phyloP scores from a whole-genome alignment of 2,329 filamentous ascomycete genomes.

The Dothideomycetes sp. region DNA sequence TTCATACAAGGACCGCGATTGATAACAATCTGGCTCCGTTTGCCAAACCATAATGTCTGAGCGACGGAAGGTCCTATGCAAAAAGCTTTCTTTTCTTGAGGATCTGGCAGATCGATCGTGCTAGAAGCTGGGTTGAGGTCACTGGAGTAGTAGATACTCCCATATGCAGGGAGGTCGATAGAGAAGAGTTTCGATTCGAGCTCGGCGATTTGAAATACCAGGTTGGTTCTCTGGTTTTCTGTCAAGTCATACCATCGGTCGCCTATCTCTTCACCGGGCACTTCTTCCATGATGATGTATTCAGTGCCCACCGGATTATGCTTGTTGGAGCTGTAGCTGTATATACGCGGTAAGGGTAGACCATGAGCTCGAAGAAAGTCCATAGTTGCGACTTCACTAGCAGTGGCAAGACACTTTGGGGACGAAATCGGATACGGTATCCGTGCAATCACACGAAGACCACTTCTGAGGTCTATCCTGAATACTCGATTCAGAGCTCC shows the following conservation, averaged over 20 bases:
- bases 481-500: slow-evolving; percentile 3
- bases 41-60: slow-evolving; percentile 21
- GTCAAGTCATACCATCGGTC: slow-evolving; percentile 12
- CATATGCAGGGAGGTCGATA: slow-evolving; percentile 20
- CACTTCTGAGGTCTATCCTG: not conserved
- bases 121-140: slow-evolving; percentile 15
- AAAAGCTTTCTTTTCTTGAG: slow-evolving; percentile 11
- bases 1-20: slow-evolving; percentile 23
- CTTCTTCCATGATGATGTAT: slow-evolving; percentile 17
- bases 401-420: slow-evolving; percentile 11
- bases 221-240: slow-evolving; percentile 13
- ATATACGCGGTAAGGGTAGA: slow-evolving; percentile 15
- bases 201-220: slow-evolving; percentile 19
- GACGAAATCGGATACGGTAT: slow-evolving; percentile 12
- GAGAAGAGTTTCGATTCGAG: slow-evolving; percentile 18
- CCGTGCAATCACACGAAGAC: slow-evolving; percentile 16
- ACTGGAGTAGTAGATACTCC: slow-evolving; percentile 25
- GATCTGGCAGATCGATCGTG: slow-evolving; percentile 11
- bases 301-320: slow-evolving; percentile 16
- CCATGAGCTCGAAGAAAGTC: slow-evolving; percentile 12
- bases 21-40: slow-evolving; percentile 14
- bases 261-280: slow-evolving; percentile 11
- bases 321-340: slow-evolving; percentile 11
- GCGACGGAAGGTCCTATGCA: slow-evolving; percentile 22
- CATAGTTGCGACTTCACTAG: slow-evolving; percentile 17